Base-by-base conservation (phyloP, 2,329 filamentous ascomycete species). In the Trichocomaceae sp. region DNA sequence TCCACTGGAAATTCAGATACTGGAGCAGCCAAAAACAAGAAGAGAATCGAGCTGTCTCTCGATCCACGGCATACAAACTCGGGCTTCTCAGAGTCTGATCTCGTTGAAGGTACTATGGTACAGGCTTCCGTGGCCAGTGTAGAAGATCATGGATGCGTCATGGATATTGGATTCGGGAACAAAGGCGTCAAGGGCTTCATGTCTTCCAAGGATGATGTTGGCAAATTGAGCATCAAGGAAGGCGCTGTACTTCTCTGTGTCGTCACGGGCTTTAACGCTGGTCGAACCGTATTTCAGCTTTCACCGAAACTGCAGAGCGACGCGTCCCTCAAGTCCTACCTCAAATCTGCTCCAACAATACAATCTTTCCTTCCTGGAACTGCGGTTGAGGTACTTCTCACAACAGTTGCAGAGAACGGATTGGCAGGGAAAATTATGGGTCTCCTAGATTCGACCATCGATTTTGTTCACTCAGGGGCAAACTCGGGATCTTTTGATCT, bases 101-200 rank as follows among this genome's bases (percentile, higher is more conserved):
- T 96, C 9, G 83, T 93, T 9, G 73, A 80, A 41, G 86, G 95
- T 65, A 80, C 78, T 60, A 90, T 88, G 46, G 76, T 97, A 19
- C 95, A 97, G 79, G 92, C 90, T 1, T 86, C 90, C 0, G 85
- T 99, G 23, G 74, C 81, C 50, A 99, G 92, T 70, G 86, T 95
- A n/a, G 92, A 99, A 71, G 95, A 99, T 64, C 91, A 96, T 66
- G 93, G 93, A 58, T 81, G 93, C 56, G 83, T 97, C 54, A 96
- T 99, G 90, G 90, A 96, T 62, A 74, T 97, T 37, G 90, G 90
- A 17, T 76, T 97, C 6, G 78, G 84, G 35, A 82, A 84, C 52
- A 74, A 79, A 31, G 79, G 82, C 37, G 69, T 91, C 51, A 85
- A 84, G 57, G 93, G 88, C 2, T 99, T 99, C 73, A 79, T 99